Percentiles rank a stretch among this genome's conserved stretches.
These are phyloP conservation scores for Fusarium sp. DNA, from an alignment of 2,329 filamentous ascomycete species.

Conservation along the genomic window DNA sequence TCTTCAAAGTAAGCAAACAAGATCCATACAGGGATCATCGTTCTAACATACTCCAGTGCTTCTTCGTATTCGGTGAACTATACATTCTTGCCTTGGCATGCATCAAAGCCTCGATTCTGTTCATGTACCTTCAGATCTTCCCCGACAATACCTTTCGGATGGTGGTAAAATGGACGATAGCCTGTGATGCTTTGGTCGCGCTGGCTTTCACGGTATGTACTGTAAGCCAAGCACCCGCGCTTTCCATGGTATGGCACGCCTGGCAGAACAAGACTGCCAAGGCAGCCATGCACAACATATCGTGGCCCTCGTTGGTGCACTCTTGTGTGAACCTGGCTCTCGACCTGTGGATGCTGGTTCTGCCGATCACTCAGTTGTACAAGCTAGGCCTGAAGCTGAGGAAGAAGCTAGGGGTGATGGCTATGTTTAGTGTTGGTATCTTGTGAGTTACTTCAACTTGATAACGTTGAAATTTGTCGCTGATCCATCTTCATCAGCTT, in stretches of 20 bases:
- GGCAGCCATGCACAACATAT: neutral
- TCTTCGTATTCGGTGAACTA: neutral
- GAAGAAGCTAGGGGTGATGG: neutral
- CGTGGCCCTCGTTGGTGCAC: neutral
- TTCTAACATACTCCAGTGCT: neutral
- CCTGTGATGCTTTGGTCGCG: neutral
- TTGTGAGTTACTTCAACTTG: neutral
- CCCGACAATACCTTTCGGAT: neutral
- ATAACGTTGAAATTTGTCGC: neutral
- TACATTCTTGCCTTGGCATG: neutral
- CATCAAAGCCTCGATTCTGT: neutral
- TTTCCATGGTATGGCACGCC: neutral
- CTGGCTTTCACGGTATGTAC: neutral
- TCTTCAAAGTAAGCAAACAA: neutral
- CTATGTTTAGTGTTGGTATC: constrained; percentile 1
- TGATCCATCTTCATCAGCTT: neutral
- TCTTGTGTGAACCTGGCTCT: neutral
- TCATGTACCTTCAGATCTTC: neutral
- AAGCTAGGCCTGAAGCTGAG: neutral
- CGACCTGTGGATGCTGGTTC: constrained; percentile 2
- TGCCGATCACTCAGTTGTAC: neutral
- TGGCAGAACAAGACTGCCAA: neutral
- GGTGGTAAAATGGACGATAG: neutral
- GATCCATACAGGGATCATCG: no score
- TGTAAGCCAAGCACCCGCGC: neutral